Evolutionary conservation across 2,329 filamentous ascomycete genomes (phyloP).

Genomic region (Grosmannia huntii): DNA sequence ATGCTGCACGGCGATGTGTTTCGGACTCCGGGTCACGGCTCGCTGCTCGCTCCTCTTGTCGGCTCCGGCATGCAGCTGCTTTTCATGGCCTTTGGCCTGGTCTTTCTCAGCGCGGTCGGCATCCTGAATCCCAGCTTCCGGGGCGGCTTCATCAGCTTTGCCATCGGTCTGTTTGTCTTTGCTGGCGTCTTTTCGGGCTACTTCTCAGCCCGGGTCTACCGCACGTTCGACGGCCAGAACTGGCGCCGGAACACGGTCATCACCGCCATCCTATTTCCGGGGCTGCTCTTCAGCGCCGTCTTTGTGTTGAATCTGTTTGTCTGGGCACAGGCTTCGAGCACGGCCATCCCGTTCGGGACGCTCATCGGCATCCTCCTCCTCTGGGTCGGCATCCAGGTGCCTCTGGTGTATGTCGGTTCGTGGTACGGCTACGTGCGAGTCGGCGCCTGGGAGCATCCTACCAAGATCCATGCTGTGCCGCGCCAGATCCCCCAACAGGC

Average conservation of each 20-base stretch:
- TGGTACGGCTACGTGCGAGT: constrained; percentile 61
- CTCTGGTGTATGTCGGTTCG: constrained; percentile 68
- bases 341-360: constrained; percentile 72
- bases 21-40: constrained; percentile 55
- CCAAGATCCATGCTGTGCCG: constrained; percentile 58
- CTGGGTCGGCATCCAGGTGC: constrained; percentile 78
- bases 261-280: constrained; percentile 68
- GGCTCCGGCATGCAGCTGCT: constrained; percentile 80
- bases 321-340: constrained; percentile 81
- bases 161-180: constrained; percentile 69
- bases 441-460: constrained; percentile 66
- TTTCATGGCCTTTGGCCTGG: constrained; percentile 64
- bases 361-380: constrained; percentile 59
- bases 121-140: constrained; percentile 77
- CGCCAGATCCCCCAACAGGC: constrained; percentile 62
- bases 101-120: constrained; percentile 61
- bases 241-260: constrained; percentile 66
- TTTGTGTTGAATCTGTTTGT: constrained; percentile 81
- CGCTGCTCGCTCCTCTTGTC: constrained; percentile 64
- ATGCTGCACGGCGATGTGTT: constrained; percentile 82
- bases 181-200: constrained; percentile 78
- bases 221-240: constrained; percentile 64
- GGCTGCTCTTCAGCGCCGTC: constrained; percentile 58
- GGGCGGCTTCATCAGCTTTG: constrained; percentile 80
- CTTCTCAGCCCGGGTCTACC: constrained; percentile 72